phyloP scores from a whole-genome alignment of 1,284 basidiomycete species.

The Fereydounia khargensis region DNA sequence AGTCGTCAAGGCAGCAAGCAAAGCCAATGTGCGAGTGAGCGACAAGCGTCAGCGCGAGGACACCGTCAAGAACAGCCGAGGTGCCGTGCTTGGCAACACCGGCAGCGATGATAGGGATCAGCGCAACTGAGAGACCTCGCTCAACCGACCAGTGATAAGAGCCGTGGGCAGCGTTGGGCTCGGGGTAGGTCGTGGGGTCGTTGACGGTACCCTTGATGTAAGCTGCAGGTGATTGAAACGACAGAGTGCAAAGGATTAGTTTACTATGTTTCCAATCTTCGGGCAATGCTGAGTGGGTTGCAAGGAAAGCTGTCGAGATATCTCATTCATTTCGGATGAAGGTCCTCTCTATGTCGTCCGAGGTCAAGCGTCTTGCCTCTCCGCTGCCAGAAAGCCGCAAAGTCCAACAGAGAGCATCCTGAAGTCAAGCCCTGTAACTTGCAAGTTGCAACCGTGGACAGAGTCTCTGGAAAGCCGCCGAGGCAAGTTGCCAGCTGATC shows the following conservation, averaged over 20 bases:
- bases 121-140: conserved; percentile 78
- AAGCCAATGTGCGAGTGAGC: conserved; percentile 87
- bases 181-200: conserved; percentile 85
- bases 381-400: too few relatives aligned
- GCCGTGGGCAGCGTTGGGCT: conserved; percentile 70
- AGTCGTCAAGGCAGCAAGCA: conserved; percentile 65
- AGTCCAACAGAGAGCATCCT: too few relatives aligned
- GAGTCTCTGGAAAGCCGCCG: too few relatives aligned
- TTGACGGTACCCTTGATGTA: conserved; percentile 92
- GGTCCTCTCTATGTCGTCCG: too few relatives aligned
- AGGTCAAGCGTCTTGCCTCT: too few relatives aligned
- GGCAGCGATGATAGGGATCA: conserved; percentile 70
- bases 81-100: conserved; percentile 56
- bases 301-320: too few relatives aligned
- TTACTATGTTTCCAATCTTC: too few relatives aligned
- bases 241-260: too few relatives aligned
- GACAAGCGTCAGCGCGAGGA: conserved; percentile 80
- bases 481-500: too few relatives aligned
- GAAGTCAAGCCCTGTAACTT: too few relatives aligned
- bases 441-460: too few relatives aligned
- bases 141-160: conserved; percentile 99
- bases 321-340: too few relatives aligned
- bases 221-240: conserved; percentile 62
- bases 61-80: conserved; percentile 68
- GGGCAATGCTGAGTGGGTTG: background rate